Base-by-base conservation (phyloP, 2,329 filamentous ascomycete genomes). In the Aureobasidium namibiae region DNA sequence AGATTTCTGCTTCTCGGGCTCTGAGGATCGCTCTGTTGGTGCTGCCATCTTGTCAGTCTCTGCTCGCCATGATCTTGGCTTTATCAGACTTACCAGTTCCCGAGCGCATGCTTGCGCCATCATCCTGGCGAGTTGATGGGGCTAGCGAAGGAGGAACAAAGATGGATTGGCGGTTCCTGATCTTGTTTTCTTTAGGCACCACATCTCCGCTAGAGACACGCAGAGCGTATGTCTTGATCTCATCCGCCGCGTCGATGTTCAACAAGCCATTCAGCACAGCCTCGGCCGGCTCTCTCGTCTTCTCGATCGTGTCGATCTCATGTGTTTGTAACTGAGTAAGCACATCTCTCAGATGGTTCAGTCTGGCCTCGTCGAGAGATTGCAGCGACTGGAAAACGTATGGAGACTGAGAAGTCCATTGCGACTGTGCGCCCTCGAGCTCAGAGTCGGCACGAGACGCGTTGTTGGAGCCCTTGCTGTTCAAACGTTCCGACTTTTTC, bases 371-470 rank as follows among this genome's bases (percentile, higher is more conserved):
- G 69, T 99, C 94, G 33, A 95, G 78, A 6, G 89, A 87, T 72
- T 99, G 94, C 26, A 99, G 82, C 62, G 87, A 88, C 74, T 99
- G 94, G 69, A 95, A 96, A 62, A 96, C 88, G 73, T 90, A 97
- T 1, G 94, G 94, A 14, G 94, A 90, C 72, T 96, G 91, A 0
- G 90, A 91, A 59, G 96, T 87, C 94, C 94, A 99, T 70, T 95
- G 88, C 64, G 87, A 82, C 45, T 80, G 83, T n/a, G 90, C 87
- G 61, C 84, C 84, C 63, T 95, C 89, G 44, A 95, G 82, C 64
- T 85, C 86, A 18, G 83, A 78, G 11, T 83, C 80, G 13, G 90
- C 91, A 63, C 81, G 81, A 44, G 91, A 88, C 39, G 94, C 82
- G 73, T 94, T 95, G 73, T 87, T 90, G 57, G 82, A 81, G 62